Conservation (phyloP, 805 yeast genomes). For the Candida schatavii region DNA sequence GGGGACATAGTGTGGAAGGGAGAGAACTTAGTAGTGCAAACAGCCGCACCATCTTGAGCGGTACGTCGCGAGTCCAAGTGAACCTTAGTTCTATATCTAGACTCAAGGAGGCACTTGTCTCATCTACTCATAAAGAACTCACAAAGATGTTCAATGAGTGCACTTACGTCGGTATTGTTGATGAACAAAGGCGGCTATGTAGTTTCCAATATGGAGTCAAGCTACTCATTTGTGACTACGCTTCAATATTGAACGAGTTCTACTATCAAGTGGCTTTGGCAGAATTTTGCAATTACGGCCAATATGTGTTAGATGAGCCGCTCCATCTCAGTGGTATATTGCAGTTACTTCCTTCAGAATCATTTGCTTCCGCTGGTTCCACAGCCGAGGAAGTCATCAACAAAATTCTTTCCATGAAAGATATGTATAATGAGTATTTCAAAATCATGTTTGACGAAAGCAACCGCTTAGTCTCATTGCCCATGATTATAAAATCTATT, state of each 20-base stretch:
- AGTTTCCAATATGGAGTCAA: slow-evolving; percentile 85
- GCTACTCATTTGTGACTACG: slow-evolving; percentile 78
- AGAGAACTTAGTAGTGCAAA: slow-evolving; percentile 1
- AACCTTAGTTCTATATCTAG: slow-evolving; percentile 57
- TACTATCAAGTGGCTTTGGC: slow-evolving; percentile 79
- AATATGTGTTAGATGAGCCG: slow-evolving; percentile 21
- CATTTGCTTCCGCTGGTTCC: slow-evolving; percentile 9
- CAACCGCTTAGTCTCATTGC: slow-evolving; percentile 49
- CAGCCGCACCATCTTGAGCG: slow-evolving; percentile 9
- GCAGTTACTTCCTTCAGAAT: slow-evolving; percentile 27
- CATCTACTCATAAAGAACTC: slow-evolving; percentile 46
- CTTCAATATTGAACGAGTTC: slow-evolving; percentile 59
- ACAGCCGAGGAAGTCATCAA: slow-evolving; percentile 14
- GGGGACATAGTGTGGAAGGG: slow-evolving; percentile 7
- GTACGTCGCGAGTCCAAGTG: slow-evolving; percentile 35
- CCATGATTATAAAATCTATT: slow-evolving; percentile 65
- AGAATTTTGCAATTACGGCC: slow-evolving; percentile 82
- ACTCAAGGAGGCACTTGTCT: slow-evolving; percentile 51
- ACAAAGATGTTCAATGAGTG: slow-evolving; percentile 68
- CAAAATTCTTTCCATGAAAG: slow-evolving; percentile 48
- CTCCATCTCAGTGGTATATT: slow-evolving; percentile 32
- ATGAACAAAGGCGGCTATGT: slow-evolving; percentile 61
- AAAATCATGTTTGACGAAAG: slow-evolving; percentile 42
- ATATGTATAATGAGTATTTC: slow-evolving; percentile 84
- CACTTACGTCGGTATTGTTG: slow-evolving; percentile 81